Evolutionary conservation across 208 protist genomes (phyloP).

Genomic region (Trichomonas vaginalis): DNA sequence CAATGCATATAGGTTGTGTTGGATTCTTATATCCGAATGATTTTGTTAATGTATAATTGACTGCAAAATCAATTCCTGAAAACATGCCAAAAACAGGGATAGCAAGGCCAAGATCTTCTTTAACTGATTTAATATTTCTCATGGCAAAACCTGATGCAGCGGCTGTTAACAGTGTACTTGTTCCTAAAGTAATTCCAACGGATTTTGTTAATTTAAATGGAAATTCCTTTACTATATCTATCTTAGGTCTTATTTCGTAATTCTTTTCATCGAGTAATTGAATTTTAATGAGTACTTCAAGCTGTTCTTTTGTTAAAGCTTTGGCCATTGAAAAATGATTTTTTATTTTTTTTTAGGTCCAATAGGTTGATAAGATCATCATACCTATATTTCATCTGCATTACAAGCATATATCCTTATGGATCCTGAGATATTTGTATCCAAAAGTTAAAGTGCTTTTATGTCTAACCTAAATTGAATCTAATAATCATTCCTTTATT

Average conservation of each 20-base stretch:
- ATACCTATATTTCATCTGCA: no score
- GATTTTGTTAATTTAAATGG: background rate
- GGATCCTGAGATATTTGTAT: no score
- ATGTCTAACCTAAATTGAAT: no score
- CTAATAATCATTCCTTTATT: no score
- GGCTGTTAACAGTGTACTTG: background rate
- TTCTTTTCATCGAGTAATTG: background rate
- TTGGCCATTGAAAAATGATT: background rate
- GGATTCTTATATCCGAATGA: background rate
- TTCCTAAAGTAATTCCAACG: background rate
- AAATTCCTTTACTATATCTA: background rate
- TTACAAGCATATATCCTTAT: no score
- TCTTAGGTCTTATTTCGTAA: background rate
- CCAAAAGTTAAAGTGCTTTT: no score
- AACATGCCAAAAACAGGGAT: background rate
- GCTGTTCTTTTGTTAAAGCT: background rate
- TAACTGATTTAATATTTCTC: background rate
- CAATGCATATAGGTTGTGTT: background rate
- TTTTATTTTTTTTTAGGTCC: no score
- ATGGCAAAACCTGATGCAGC: background rate
- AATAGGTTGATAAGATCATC: no score
- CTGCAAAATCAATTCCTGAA: background rate
- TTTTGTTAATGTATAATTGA: constrained; percentile 3
- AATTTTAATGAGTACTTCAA: background rate
- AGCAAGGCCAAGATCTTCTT: background rate